Evolutionary conservation across 116 monocot species (phyloP).

Genomic region (Posidonia oceanica): DNA sequence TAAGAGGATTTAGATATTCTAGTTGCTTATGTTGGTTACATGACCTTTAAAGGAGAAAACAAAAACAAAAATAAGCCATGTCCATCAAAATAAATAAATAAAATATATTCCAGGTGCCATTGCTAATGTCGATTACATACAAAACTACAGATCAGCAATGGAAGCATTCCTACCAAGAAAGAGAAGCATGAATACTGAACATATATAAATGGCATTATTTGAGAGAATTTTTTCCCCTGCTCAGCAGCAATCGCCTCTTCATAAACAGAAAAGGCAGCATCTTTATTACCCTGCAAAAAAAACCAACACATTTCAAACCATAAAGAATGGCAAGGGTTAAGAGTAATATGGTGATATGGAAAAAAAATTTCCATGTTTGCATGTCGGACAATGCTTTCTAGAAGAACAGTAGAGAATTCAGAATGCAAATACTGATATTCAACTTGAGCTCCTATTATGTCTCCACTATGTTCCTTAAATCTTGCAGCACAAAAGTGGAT

Average conservation of each 20-base stretch:
- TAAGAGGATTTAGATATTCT: too few species aligned
- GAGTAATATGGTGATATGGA: background rate
- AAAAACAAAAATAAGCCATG: too few species aligned
- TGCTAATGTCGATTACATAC: too few species aligned
- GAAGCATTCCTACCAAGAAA: slow-evolving; percentile 38
- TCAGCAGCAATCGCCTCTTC: slow-evolving; percentile 80
- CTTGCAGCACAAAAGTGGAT: slow-evolving; percentile 93
- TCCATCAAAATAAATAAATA: too few species aligned
- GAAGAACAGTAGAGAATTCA: slow-evolving; percentile 56
- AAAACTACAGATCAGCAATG: background rate
- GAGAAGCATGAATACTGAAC: slow-evolving; percentile 75
- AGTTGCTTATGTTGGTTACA: too few species aligned
- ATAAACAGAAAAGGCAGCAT: slow-evolving; percentile 67
- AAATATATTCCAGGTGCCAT: too few species aligned
- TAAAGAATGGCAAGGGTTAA: background rate
- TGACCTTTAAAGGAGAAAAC: too few species aligned
- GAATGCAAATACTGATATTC: slow-evolving; percentile 70
- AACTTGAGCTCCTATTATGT: slow-evolving; percentile 68
- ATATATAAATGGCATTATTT: slow-evolving; percentile 61
- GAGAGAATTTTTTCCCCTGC: slow-evolving; percentile 64
- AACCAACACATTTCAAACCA: background rate
- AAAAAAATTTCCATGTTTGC: slow-evolving; percentile 65
- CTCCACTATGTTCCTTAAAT: slow-evolving; percentile 85
- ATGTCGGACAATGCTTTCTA: slow-evolving; percentile 77
- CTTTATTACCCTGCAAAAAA: slow-evolving; percentile 58